These are phyloP conservation scores for Penicillium fimorum DNA, from an alignment of 495 filamentous ascomycete species.

Conservation along the genomic window DNA sequence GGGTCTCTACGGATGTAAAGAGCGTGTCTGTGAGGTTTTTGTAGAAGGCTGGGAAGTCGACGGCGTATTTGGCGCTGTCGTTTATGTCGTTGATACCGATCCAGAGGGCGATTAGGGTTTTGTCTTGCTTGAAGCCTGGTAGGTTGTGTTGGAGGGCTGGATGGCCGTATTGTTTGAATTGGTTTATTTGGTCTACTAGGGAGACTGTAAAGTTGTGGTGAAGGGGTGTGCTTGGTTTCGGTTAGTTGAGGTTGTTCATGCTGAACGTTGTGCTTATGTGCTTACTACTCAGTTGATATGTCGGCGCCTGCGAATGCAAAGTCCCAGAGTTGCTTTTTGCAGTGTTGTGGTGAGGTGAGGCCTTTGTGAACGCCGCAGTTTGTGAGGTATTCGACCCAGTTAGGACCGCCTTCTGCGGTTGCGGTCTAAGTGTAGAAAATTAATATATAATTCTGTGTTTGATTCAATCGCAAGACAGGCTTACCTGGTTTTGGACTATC, in stretches of 20 bases:
- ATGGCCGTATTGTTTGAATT: conserved; percentile 36
- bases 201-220: conserved; percentile 50
- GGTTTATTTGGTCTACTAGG: conserved; percentile 42
- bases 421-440: conserved; percentile 16
- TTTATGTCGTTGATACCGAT: conserved; percentile 47
- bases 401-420: conserved; percentile 50
- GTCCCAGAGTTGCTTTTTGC: conserved; percentile 51
- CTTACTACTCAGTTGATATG: conserved; percentile 41
- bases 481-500: conserved; percentile 52
- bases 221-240: conserved; percentile 33
- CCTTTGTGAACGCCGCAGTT: conserved; percentile 41
- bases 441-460: background rate
- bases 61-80: conserved; percentile 39
- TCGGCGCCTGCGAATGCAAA: conserved; percentile 57
- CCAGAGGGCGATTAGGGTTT: conserved; percentile 44
- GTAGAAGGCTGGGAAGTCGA: conserved; percentile 42
- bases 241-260: conserved; percentile 2
- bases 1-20: conserved; percentile 37
- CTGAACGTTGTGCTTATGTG: background rate
- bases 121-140: conserved; percentile 18
- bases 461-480: background rate
- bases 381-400: conserved; percentile 52
- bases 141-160: conserved; percentile 24
- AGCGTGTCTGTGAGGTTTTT: conserved; percentile 34
- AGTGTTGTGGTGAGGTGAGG: conserved; percentile 35